Evolutionary conservation across 1,284 basidiomycete species (phyloP), one percentile per base, ranked within the genome.

Genomic region (Rhodotorula sp.): DNA sequence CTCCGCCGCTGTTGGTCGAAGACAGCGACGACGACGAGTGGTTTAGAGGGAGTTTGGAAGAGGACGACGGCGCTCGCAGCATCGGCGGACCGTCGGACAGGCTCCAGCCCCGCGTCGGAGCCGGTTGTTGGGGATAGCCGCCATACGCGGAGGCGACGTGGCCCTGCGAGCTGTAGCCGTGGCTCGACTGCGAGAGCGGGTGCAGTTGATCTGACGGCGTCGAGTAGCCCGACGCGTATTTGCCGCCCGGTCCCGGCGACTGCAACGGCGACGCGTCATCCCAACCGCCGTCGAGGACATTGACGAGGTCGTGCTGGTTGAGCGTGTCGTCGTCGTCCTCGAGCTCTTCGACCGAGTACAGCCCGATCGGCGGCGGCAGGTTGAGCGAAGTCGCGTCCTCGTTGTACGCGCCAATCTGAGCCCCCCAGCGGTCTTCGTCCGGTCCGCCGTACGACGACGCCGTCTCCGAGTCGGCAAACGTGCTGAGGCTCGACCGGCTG

Each of bases 371-470:
- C 0, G 93, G 93, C 7, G 91, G 91, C 45, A 91, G 88, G 49
- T 44, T 49, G 46, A 24, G 20, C 6, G 37, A 18, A 0, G 85
- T 76, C 77, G 87, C 86, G 79, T 91, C 84, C 81, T 96, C 94
- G 80, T 95, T 93, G 83, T 96, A 97, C 42, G 85, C 88, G 18
- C 91, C 90, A 69, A 92, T 90, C 79, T 92, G 90, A 15, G 85
- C 81, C 6, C 91, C 93, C 94, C 94, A 98, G 57, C 91, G 87
- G 80, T 99, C 95, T 55, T 95, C 94, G 61, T 97, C 93, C 46
- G 59, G 59, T 10, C 76, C 73, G 46, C 74, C 77, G 29, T 91
- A 91, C 14, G 91, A 82, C 37, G 93, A 95, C 55, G 86, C 80
- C 8, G 89, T 88, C 75, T 84, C 80, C 68, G 78, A 79, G 74